Percentiles rank a stretch among this genome's conserved stretches.
phyloP scores from a whole-genome alignment of 164 flowering plant species.

The Berberis vulgaris region DNA sequence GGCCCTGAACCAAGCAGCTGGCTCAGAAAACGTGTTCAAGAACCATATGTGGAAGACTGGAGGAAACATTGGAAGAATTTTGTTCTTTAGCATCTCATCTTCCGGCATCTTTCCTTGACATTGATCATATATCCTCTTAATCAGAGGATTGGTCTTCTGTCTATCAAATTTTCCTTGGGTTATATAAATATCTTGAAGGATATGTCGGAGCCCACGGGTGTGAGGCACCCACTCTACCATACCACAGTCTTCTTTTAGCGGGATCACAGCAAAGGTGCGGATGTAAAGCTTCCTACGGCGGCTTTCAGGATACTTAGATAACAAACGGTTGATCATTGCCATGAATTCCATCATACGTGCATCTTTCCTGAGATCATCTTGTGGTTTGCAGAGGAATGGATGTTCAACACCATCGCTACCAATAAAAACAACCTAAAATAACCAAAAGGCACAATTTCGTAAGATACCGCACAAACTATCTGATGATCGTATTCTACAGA shows the following conservation, averaged over 20 bases:
- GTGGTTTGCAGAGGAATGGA: constrained; percentile 97
- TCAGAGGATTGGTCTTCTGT: constrained; percentile 89
- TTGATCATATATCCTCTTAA: constrained; percentile 91
- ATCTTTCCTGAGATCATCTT: constrained; percentile 98
- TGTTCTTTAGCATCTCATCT: constrained; percentile 81
- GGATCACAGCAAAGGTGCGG: constrained; percentile 96
- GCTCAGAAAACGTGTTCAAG: constrained; percentile 88
- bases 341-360: constrained; percentile 99
- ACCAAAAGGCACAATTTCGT: neutral
- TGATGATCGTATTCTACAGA: too few species aligned
- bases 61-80: constrained; percentile 95
- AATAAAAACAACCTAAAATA: constrained; percentile 61
- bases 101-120: constrained; percentile 80
- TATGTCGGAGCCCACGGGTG: constrained; percentile 98
- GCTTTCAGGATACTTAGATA: constrained; percentile 93
- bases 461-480: too few species aligned
- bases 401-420: constrained; percentile 93
- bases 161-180: constrained; percentile 91
- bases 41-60: constrained; percentile 97
- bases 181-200: constrained; percentile 92
- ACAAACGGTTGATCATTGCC: constrained; percentile 86
- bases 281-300: constrained; percentile 96
- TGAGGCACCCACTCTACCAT: constrained; percentile 99
- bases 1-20: constrained; percentile 99
- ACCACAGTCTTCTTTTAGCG: constrained; percentile 97